A percentile compares a stretch with the other conserved stretches of the same genome.
Evolutionary conservation across 345 rosid species (phyloP).

Genomic region (Cardamine occulta): DNA sequence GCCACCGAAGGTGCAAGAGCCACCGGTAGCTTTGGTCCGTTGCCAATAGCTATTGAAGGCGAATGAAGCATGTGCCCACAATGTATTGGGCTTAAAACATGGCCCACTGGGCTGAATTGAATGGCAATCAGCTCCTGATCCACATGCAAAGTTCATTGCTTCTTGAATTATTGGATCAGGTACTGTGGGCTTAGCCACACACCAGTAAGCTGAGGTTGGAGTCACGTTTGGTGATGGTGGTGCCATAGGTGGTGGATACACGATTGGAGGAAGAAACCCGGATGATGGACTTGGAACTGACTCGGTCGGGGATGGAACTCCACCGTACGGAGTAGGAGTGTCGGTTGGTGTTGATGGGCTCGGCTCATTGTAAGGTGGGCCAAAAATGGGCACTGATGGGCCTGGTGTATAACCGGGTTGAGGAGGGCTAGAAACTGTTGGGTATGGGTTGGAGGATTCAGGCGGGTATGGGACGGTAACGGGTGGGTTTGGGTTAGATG

Average conservation of each 20-base stretch:
- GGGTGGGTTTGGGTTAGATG: conserved; percentile 12
- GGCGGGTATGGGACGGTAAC: conserved; percentile 46
- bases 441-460: conserved; percentile 21
- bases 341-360: conserved; percentile 39
- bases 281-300: conserved; percentile 52
- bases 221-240: conserved; percentile 58
- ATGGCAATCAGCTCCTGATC: conserved; percentile 82
- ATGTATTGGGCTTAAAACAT: conserved; percentile 75
- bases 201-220: conserved; percentile 69
- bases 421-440: conserved; percentile 47
- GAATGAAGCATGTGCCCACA: conserved; percentile 84
- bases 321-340: conserved; percentile 47
- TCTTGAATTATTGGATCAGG: conserved; percentile 94
- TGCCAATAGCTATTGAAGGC: conserved; percentile 98
- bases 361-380: conserved; percentile 54
- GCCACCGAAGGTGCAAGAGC: conserved; percentile 92
- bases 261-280: conserved; percentile 66
- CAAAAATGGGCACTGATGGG: conserved; percentile 40
- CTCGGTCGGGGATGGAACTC: conserved; percentile 48
- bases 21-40: conserved; percentile 71
- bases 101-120: conserved; percentile 68
- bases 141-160: conserved; percentile 96
- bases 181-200: conserved; percentile 91
- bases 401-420: conserved; percentile 40
- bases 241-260: conserved; percentile 74